These are phyloP conservation scores for Kregervanrija delftensis DNA, from an alignment of 805 yeast genomes.

Conservation along the genomic window DNA sequence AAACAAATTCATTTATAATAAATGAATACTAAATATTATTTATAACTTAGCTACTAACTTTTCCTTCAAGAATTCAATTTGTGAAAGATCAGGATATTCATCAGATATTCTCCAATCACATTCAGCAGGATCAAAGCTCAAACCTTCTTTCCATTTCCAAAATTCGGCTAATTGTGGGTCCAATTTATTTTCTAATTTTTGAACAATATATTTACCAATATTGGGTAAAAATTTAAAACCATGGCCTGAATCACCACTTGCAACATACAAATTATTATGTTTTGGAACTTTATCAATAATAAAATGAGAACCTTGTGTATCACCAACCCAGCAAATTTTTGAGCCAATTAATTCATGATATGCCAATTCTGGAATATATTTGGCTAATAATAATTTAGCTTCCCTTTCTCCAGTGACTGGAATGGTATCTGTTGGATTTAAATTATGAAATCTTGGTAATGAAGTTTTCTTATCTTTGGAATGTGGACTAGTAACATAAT, in stretches of 20 bases:
- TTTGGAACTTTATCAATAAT: slow-evolving; percentile 32
- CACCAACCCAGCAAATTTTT: slow-evolving; percentile 28
- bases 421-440: slow-evolving; percentile 31
- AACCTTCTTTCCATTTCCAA: slow-evolving; percentile 25
- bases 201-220: slow-evolving; percentile 34
- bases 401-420: slow-evolving; percentile 27
- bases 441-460: slow-evolving; percentile 31
- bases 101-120: slow-evolving; percentile 17
- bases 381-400: slow-evolving; percentile 26
- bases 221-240: slow-evolving; percentile 39
- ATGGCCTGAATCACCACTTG: slow-evolving; percentile 41
- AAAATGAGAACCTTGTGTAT: slow-evolving; percentile 32
- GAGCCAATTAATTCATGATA: slow-evolving; percentile 27
- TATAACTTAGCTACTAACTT: neutral
- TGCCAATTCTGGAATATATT: slow-evolving; percentile 34
- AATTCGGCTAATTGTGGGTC: slow-evolving; percentile 15
- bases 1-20: too few species aligned
- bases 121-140: slow-evolving; percentile 12
- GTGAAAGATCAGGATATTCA: slow-evolving; percentile 7
- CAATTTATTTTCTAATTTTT: slow-evolving; percentile 25
- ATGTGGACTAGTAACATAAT: slow-evolving; percentile 13
- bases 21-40: too few species aligned
- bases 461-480: slow-evolving; percentile 16
- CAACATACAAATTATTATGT: slow-evolving; percentile 26
- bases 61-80: slow-evolving; percentile 6